Conservation (phyloP, 257 asterid genomes). For the Parsonsia alboflavescens region DNA sequence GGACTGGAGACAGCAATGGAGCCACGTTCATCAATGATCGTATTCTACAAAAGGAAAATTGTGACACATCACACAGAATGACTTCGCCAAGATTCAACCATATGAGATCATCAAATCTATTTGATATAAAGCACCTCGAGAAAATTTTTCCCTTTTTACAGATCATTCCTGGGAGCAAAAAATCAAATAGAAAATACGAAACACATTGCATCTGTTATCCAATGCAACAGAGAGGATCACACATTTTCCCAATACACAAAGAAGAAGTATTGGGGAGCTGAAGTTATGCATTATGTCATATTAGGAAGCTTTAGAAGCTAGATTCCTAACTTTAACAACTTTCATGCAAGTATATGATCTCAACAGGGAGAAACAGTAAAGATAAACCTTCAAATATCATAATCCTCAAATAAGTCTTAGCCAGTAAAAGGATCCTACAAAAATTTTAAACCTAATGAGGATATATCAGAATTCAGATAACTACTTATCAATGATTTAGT, state of each 20-base stretch:
- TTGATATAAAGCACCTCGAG: not conserved
- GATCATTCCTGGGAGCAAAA: not conserved
- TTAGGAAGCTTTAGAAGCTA: not conserved
- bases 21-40: conserved; percentile 78
- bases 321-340: not conserved
- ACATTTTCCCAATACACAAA: not conserved
- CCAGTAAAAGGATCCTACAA: not conserved
- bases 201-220: not conserved
- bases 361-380: not conserved
- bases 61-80: not conserved
- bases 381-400: not conserved
- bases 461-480: not conserved
- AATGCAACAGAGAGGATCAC: not conserved
- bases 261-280: not conserved
- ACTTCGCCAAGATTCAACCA: conserved; percentile 11
- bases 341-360: not conserved
- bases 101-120: not conserved
- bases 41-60: conserved; percentile 45
- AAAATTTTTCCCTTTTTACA: not conserved
- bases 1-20: conserved; percentile 88
- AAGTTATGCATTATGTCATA: not conserved
- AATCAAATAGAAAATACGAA: not conserved
- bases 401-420: not conserved
- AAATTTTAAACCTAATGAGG: not conserved
- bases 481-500: not conserved